These are phyloP conservation scores for Venturia effusa DNA, from an alignment of 2,329 filamentous ascomycete species.

Conservation along the genomic window DNA sequence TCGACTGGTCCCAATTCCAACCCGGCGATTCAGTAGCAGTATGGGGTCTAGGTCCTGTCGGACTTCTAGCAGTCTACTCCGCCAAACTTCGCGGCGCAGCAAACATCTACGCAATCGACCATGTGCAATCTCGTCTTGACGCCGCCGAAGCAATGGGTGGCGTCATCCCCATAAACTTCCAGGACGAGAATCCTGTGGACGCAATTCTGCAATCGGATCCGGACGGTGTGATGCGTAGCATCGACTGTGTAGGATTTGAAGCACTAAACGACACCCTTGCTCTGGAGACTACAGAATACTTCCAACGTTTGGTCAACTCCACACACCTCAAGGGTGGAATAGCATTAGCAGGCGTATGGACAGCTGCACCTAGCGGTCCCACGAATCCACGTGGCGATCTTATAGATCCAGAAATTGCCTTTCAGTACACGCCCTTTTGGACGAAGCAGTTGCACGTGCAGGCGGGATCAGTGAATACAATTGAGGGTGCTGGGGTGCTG, in stretches of 20 bases:
- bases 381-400: not conserved
- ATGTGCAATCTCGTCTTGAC: conserved; percentile 13
- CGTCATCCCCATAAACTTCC: not conserved
- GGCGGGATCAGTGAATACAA: not conserved
- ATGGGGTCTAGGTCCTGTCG: conserved; percentile 15
- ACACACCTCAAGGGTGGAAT: not conserved
- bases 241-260: not conserved
- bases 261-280: not conserved
- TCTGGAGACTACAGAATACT: not conserved
- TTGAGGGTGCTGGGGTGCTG: not conserved
- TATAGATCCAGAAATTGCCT: not conserved
- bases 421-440: not conserved
- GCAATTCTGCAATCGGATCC: not conserved
- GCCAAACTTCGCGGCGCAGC: conserved; percentile 15
- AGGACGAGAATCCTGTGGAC: not conserved
- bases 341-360: not conserved
- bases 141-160: conserved; percentile 13
- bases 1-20: conserved; percentile 28
- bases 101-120: conserved; percentile 15
- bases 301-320: not conserved
- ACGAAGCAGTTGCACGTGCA: not conserved
- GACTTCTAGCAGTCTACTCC: conserved; percentile 14
- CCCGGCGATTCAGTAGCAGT: conserved; percentile 20
- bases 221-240: not conserved
- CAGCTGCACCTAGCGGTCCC: not conserved